These are phyloP conservation scores for Scenedesmus sp. DNA, from an alignment of 163 green algal genomes.

Conservation along the genomic window DNA sequence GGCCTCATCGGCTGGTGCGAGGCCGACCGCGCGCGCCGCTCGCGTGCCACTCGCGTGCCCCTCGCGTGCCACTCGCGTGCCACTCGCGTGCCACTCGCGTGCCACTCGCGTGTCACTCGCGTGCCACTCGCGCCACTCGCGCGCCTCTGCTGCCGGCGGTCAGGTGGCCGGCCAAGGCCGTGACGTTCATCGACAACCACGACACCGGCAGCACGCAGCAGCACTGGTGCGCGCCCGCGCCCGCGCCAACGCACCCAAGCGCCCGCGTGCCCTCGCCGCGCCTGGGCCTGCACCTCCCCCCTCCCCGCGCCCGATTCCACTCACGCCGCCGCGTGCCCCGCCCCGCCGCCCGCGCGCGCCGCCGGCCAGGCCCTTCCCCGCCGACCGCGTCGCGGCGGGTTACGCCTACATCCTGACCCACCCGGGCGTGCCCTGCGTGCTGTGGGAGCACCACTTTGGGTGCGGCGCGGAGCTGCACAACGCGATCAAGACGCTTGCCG, in stretches of 20 bases:
- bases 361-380: too few species aligned
- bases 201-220: slow-evolving; percentile 59
- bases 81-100: too few species aligned
- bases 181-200: slow-evolving; percentile 77
- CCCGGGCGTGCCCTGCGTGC: slow-evolving; percentile 56
- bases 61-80: too few species aligned
- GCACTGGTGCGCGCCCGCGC: too few species aligned
- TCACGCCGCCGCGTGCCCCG: too few species aligned
- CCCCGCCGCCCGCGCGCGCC: too few species aligned
- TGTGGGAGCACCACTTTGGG: slow-evolving; percentile 57
- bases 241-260: slow-evolving; percentile 40
- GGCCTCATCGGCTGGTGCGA: slow-evolving; percentile 91
- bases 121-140: too few species aligned
- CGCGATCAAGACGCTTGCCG: slow-evolving; percentile 31
- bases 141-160: background rate
- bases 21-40: too few species aligned
- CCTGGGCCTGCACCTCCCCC: too few species aligned
- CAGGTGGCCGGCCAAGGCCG: slow-evolving; percentile 76
- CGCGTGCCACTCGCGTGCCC: too few species aligned
- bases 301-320: too few species aligned
- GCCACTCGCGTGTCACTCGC: too few species aligned
- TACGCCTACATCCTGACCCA: slow-evolving; percentile 68
- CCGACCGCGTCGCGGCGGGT: slow-evolving; percentile 31
- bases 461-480: slow-evolving; percentile 52
- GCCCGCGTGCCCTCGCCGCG: background rate